Evolutionary conservation across 148 eudicot genomes (phyloP), one percentile per base, ranked within the genome.

Genomic region (Nepenthes gracilis): DNA sequence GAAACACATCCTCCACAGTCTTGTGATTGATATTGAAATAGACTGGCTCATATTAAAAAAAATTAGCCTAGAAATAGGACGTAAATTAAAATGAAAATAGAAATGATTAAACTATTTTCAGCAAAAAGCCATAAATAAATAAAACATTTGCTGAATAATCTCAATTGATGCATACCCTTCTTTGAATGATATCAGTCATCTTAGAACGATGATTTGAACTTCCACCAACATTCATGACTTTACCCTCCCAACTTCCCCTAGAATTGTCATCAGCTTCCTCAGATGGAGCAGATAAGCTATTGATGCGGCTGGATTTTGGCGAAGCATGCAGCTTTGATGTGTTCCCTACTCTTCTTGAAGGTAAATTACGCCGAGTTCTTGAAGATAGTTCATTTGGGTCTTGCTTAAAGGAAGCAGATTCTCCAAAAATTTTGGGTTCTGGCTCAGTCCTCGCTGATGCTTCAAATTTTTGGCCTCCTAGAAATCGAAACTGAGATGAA

Each of bases 111-210:
- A 23, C 23, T 23, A 23, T 23, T 23, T 23, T 23, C 23, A 23
- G 23, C 23, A 23, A 23, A 40, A 40, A 40, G 45, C 4, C 45
- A 40, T 8, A 4, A 8, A 4, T 40, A 40, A 40, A 40, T 40
- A 40, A 40, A 40, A 4, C 8, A 40, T 3, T 40, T 40, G 8
- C 8, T 8, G 45, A 40, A 3, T 40, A 40, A 3, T 40, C 45
- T 40, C 45, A 40, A 8, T 40, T 10, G 11, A 14, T 62, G 55
- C 76, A 48, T 71, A 78, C 82, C 82, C 57, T 82, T 74, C 77
- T 83, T 71, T 84, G 96, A 64, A 86, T 70, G 40, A 64, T 64
- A 61, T 86, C 95, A n/a, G 96, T 71, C 99, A 93, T 93, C 82
- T 81, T 88, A 58, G 67, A 66, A 34, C 74, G 81, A 70, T 68